A percentile compares a stretch with the other conserved stretches of the same genome.
Conservation (phyloP, 768 basidiomycete genomes). For the Hemileccinum rubropunctum region DNA sequence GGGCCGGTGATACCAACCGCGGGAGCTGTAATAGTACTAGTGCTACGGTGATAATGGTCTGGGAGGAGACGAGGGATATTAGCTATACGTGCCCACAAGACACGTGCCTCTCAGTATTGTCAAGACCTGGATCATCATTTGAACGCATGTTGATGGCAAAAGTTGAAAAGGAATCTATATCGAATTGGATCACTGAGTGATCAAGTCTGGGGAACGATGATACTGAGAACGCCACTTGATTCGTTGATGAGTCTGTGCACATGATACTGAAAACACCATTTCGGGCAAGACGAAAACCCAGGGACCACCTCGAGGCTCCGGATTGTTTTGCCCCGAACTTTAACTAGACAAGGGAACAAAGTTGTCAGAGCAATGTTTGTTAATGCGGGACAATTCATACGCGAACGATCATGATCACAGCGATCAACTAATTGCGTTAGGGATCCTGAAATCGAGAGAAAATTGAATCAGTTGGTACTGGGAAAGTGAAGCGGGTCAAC, state of each 20-base stretch:
- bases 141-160: too few relatives aligned
- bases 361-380: background rate
- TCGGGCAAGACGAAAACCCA: background rate
- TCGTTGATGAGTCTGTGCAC: background rate
- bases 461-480: too few relatives aligned
- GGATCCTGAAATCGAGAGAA: background rate
- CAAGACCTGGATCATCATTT: background rate
- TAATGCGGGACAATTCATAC: background rate
- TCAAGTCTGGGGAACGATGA: background rate
- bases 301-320: background rate
- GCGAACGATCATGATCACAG: background rate
- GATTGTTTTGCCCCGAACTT: background rate
- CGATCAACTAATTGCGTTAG: background rate
- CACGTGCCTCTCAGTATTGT: background rate
- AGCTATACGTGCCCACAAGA: constrained; percentile 9
- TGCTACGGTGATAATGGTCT: constrained; percentile 5
- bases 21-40: background rate
- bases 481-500: too few relatives aligned
- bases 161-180: background rate
- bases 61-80: constrained; percentile 2
- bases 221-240: too few relatives aligned
- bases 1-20: background rate
- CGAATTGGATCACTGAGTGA: background rate
- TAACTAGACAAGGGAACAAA: too few relatives aligned
- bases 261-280: background rate